These are phyloP conservation scores for Boletus patriciae DNA, from an alignment of 768 basidiomycete genomes.

Conservation along the genomic window DNA sequence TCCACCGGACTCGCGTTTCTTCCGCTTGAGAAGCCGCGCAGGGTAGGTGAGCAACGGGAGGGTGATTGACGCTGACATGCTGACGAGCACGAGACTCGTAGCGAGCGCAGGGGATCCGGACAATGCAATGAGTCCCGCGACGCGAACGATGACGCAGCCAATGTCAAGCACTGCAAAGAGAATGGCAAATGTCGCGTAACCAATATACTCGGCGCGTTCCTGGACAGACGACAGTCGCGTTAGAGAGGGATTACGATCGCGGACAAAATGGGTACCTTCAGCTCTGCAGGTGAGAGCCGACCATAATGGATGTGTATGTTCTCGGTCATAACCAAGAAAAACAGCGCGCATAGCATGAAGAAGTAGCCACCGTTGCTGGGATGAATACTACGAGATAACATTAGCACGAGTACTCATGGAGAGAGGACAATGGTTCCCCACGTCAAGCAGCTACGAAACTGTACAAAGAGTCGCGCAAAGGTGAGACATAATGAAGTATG, in stretches of 20 bases:
- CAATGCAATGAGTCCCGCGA: constrained; percentile 11
- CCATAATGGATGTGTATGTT: constrained; percentile 19
- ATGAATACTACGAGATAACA: constrained; percentile 17
- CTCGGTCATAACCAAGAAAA: constrained; percentile 21
- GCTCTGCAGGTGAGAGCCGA: constrained; percentile 21
- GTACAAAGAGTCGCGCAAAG: background rate
- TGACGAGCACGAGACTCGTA: constrained; percentile 9
- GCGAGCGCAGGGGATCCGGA: constrained; percentile 16
- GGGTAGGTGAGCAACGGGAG: constrained; percentile 2
- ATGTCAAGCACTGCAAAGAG: constrained; percentile 21
- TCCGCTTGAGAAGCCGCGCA: background rate
- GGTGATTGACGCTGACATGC: constrained; percentile 5
- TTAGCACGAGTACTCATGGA: background rate
- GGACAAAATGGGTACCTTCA: constrained; percentile 21
- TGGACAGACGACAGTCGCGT: background rate
- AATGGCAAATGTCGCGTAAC: constrained; percentile 16
- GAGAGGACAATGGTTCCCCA: background rate
- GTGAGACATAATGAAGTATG: background rate
- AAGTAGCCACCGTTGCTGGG: constrained; percentile 5
- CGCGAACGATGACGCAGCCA: constrained; percentile 19
- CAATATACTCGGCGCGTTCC: constrained; percentile 15
- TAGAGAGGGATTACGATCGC: background rate
- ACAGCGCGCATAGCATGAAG: constrained; percentile 14
- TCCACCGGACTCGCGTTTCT: background rate
- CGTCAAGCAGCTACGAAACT: constrained; percentile 20